A percentile compares a stretch with the other conserved stretches of the same genome.
phyloP scores from a whole-genome alignment of 768 basidiomycete genomes.

The Sarcodon sp. region DNA sequence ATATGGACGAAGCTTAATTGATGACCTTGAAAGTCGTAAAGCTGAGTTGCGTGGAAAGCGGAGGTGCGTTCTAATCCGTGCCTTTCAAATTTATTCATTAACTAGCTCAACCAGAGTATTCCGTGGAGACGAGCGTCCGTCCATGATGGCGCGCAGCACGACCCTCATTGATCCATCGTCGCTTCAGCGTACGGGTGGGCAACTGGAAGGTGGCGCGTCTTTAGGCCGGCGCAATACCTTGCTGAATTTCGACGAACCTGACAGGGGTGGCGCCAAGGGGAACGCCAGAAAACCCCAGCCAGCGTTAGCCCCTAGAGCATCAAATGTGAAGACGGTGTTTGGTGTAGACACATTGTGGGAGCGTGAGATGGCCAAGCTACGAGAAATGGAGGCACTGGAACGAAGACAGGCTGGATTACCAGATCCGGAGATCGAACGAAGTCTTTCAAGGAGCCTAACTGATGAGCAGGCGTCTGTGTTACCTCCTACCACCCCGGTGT shows the following conservation, averaged over 20 bases:
- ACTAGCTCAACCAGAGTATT: slow-evolving; percentile 47
- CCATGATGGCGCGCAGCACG: slow-evolving; percentile 77
- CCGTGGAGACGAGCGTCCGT: slow-evolving; percentile 76
- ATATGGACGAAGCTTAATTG: slow-evolving; percentile 82
- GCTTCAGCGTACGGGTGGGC: slow-evolving; percentile 34
- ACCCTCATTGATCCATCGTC: slow-evolving; percentile 58
- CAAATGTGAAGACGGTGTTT: slow-evolving; percentile 65
- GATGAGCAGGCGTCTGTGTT: neutral
- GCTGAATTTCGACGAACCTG: slow-evolving; percentile 43
- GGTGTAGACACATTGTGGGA: slow-evolving; percentile 93
- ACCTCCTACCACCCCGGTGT: slow-evolving; percentile 11
- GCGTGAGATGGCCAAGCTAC: slow-evolving; percentile 70
- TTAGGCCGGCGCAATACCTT: slow-evolving; percentile 43
- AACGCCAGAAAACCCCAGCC: slow-evolving; percentile 15
- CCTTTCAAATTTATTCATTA: slow-evolving; percentile 2
- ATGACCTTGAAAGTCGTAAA: slow-evolving; percentile 78
- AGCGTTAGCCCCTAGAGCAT: slow-evolving; percentile 6
- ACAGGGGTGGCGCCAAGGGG: slow-evolving; percentile 21
- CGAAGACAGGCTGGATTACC: slow-evolving; percentile 25
- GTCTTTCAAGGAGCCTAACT: neutral
- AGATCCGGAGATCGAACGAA: neutral
- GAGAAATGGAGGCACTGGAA: slow-evolving; percentile 63
- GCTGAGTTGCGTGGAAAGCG: slow-evolving; percentile 71
- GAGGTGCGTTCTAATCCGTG: slow-evolving; percentile 34
- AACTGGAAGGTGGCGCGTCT: slow-evolving; percentile 26